Evolutionary conservation across 495 filamentous ascomycete genomes (phyloP).

Genomic region (Diplogelasinospora grovesii): DNA sequence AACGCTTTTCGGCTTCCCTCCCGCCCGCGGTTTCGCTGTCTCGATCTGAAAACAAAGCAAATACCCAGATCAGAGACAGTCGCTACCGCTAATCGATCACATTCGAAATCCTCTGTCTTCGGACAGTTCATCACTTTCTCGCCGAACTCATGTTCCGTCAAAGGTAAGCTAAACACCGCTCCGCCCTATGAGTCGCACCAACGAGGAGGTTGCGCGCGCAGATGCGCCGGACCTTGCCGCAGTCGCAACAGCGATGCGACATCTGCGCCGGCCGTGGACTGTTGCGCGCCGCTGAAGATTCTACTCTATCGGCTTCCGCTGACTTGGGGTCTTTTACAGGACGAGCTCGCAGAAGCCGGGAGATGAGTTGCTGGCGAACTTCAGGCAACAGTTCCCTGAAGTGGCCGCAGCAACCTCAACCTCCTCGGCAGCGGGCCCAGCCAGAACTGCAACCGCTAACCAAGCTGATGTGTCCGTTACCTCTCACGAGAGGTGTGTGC

Average conservation of each 20-base stretch:
- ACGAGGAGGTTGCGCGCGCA: background rate
- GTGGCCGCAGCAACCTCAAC: conserved; percentile 37
- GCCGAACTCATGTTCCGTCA: conserved; percentile 31
- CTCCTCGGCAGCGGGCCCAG: conserved; percentile 22
- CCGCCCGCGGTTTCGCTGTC: background rate
- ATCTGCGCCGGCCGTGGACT: too few relatives aligned
- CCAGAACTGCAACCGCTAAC: conserved; percentile 31
- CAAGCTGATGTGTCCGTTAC: conserved; percentile 35
- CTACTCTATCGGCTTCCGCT: conserved; percentile 18
- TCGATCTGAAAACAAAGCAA: background rate
- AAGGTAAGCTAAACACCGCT: conserved; percentile 21
- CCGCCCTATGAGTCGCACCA: background rate
- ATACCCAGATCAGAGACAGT: background rate
- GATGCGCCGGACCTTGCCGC: conserved; percentile 3
- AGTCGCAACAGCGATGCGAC: background rate
- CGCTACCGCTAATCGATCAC: background rate
- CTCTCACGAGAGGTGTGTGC: conserved; percentile 45
- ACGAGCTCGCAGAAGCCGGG: conserved; percentile 81
- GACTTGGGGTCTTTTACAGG: conserved; percentile 40
- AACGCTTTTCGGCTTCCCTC: background rate
- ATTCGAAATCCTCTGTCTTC: background rate
- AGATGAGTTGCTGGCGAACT: conserved; percentile 75
- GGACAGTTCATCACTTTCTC: conserved; percentile 5
- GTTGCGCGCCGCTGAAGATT: too few relatives aligned
- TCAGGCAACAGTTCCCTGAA: conserved; percentile 73